Evolutionary conservation across 805 yeast species (phyloP).

Genomic region (Metschnikowia koreensis): DNA sequence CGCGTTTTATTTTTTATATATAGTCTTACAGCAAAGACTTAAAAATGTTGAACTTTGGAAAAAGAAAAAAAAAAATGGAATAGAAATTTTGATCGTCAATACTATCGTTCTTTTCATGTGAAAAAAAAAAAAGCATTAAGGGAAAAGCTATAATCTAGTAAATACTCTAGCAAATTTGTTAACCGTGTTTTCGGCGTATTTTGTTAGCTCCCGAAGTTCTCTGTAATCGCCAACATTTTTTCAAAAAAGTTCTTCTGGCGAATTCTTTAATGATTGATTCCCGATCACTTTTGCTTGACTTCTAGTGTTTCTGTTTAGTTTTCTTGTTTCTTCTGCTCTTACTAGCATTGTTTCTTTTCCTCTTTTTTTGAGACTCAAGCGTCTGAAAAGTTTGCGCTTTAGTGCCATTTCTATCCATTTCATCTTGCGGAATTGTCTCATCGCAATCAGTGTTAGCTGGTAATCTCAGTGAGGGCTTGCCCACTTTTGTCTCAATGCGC

Average conservation of each 20-base stretch:
- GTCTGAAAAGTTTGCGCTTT: no score
- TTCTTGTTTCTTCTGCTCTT: not conserved
- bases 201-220: no score
- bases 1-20: not conserved
- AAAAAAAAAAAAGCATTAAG: not conserved
- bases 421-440: not conserved
- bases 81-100: not conserved
- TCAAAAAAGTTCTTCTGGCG: no score
- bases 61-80: not conserved
- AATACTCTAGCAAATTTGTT: no score
- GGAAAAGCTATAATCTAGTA: no score
- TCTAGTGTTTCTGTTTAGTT: not conserved
- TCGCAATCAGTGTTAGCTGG: not conserved
- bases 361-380: not conserved
- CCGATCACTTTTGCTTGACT: not conserved
- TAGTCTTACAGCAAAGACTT: no score
- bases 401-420: not conserved
- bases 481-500: not conserved
- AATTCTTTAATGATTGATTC: not conserved
- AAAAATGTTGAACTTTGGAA: not conserved
- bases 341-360: not conserved
- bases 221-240: not conserved
- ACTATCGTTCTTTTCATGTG: not conserved
- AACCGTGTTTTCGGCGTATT: no score
- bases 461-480: not conserved